phyloP scores from a whole-genome alignment of 495 filamentous ascomycete species.

The Pseudotulostoma volvatum region DNA sequence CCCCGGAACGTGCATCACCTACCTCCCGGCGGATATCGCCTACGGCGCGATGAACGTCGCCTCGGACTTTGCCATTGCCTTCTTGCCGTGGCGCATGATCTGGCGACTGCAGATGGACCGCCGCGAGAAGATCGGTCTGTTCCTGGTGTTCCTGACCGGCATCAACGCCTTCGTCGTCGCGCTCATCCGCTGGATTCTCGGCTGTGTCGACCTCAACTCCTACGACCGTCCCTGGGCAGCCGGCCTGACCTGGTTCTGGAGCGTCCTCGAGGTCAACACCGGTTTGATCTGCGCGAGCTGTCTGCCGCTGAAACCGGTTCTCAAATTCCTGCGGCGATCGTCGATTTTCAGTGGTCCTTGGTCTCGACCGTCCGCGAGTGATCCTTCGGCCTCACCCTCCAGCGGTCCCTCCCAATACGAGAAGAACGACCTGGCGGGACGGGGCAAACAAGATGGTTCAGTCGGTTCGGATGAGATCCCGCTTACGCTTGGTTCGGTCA shows the following conservation, averaged over 20 bases:
- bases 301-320: constrained; percentile 17
- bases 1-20: too few species aligned
- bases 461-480: too few species aligned
- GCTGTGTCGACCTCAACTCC: constrained; percentile 14
- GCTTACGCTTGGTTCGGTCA: too few species aligned
- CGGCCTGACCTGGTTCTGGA: constrained; percentile 19
- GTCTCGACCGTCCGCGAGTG: too few species aligned
- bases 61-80: constrained; percentile 14
- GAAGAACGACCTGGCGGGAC: too few species aligned
- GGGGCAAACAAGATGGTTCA: too few species aligned
- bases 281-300: constrained; percentile 25
- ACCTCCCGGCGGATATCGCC: constrained; percentile 12
- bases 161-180: constrained; percentile 22
- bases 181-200: constrained; percentile 18
- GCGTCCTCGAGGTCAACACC: constrained; percentile 27
- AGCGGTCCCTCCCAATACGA: too few species aligned
- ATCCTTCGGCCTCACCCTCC: too few species aligned
- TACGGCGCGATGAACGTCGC: constrained; percentile 15
- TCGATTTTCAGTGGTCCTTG: too few species aligned
- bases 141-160: constrained; percentile 18
- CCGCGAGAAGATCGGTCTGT: constrained; percentile 16
- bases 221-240: constrained; percentile 19
- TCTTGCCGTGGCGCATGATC: constrained; percentile 14
- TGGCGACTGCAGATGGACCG: constrained; percentile 15
- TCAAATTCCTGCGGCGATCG: too few species aligned